These are phyloP conservation scores for Leccinum longicurvipes DNA, from an alignment of 768 basidiomycete species.

Conservation along the genomic window DNA sequence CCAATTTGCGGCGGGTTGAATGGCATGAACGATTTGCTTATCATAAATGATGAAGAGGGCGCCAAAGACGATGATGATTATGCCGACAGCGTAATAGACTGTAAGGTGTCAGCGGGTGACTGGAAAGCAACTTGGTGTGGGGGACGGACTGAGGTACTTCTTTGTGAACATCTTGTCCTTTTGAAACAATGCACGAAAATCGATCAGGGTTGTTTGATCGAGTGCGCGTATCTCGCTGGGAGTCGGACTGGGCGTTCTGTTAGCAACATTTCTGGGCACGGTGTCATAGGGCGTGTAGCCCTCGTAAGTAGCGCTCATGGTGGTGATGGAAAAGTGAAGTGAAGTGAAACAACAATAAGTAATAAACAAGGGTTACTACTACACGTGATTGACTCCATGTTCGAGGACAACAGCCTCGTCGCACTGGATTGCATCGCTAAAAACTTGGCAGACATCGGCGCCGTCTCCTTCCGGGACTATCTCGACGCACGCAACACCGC, in stretches of 20 bases:
- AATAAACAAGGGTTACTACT: neutral
- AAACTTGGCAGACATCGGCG: conserved; percentile 29
- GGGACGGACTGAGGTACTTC: conserved; percentile 54
- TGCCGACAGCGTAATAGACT: conserved; percentile 49
- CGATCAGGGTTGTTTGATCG: conserved; percentile 38
- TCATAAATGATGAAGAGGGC: conserved; percentile 61
- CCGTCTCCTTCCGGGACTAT: conserved; percentile 27
- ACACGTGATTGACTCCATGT: neutral
- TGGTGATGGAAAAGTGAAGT: neutral
- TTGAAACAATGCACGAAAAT: conserved; percentile 41
- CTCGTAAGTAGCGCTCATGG: neutral
- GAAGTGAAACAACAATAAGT: no score
- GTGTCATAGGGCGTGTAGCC: neutral
- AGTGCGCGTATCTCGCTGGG: conserved; percentile 55
- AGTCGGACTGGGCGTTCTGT: conserved; percentile 60
- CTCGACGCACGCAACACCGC: conserved; percentile 4
- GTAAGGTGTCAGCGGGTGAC: conserved; percentile 1
- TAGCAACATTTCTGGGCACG: neutral
- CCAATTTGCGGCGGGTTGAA: conserved; percentile 45
- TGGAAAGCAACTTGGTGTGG: neutral
- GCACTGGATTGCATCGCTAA: conserved; percentile 21
- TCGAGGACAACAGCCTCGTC: neutral
- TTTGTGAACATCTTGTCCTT: conserved; percentile 53
- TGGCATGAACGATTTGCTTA: conserved; percentile 48
- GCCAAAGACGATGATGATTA: conserved; percentile 46